Evolutionary conservation across 2,329 filamentous ascomycete species (phyloP).

Genomic region (Xylaria sp.): DNA sequence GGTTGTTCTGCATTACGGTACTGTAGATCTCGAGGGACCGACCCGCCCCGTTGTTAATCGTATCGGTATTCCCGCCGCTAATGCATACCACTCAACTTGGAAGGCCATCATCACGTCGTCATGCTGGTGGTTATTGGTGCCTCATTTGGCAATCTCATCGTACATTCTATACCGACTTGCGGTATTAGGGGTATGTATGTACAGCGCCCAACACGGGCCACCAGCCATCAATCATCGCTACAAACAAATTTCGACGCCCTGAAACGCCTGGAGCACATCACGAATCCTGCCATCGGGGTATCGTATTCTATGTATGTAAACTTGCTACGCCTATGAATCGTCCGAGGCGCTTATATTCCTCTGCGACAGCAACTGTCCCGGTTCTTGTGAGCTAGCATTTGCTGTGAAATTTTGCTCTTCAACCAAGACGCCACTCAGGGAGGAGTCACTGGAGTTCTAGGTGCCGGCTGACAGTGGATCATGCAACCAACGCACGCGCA

Average conservation of each 20-base stretch:
- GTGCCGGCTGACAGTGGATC: slow-evolving; percentile 55
- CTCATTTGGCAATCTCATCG: slow-evolving; percentile 6
- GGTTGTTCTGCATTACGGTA: not conserved
- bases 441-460: slow-evolving; percentile 28
- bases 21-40: not conserved
- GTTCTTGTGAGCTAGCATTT: not conserved
- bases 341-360: not conserved
- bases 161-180: slow-evolving; percentile 5
- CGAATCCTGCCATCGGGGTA: slow-evolving; percentile 31
- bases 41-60: not conserved
- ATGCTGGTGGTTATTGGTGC: not conserved
- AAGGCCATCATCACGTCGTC: not conserved
- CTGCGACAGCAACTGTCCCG: not conserved
- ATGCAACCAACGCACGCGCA: slow-evolving; percentile 68
- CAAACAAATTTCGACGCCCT: slow-evolving; percentile 8
- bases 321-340: slow-evolving; percentile 21
- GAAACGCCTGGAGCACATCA: slow-evolving; percentile 14
- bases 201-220: slow-evolving; percentile 7
- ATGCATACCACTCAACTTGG: not conserved
- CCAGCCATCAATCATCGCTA: slow-evolving; percentile 7
- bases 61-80: slow-evolving; percentile 5
- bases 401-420: not conserved
- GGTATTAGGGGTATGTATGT: slow-evolving; percentile 5
- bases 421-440: slow-evolving; percentile 6
- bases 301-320: slow-evolving; percentile 33